Evolutionary conservation across 306 rosid species (phyloP), one percentile per base, ranked within the genome.

Genomic region (Trichosanthes truncata): DNA sequence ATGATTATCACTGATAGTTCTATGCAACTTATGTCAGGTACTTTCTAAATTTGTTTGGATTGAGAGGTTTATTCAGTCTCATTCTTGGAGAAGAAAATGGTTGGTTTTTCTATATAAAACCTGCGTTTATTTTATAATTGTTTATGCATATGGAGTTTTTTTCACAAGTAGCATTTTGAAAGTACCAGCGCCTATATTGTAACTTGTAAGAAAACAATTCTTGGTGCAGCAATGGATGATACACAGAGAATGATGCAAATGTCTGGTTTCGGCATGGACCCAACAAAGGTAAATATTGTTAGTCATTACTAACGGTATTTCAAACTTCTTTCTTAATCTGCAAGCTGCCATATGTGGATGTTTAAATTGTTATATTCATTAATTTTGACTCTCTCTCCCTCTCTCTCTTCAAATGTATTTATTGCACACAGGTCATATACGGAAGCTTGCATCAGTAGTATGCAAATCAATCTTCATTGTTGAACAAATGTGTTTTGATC

Each of bases 1-100:
- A 78, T 78, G 73, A 62, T 51, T 69, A 25, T 26, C 26, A 49
- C 81, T 78, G 36, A 83, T 76, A 21, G 66, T 67, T 81, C 48
- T 31, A 40, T 72, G 40, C 51, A 17, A 46, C 21, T 59, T 83
- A 17, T 89, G 79, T 81, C 90, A 93, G 99, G 98, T 93, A 95
- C 87, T 95, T 95, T 76, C 96, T 95, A 84, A 95, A 95, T 90
- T 88, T 95, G 71, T 95, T 95, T 82, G 99, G 99, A 84, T 84
- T 93, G 81, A 89, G 99, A 88, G 99, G 99, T 78, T 86, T 95
- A 85, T 95, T 95, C 84, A 93, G 97, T 87, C 99, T 95, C 89
- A 93, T 95, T 82, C 84, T 96, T 88, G 99, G 99, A 35, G 99
- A 96, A 90, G 99, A 96, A 84, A 96, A 96, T 89, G 99, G 99